Conservation (phyloP, 345 rosid genomes). For the Capsella bursapastoris region DNA sequence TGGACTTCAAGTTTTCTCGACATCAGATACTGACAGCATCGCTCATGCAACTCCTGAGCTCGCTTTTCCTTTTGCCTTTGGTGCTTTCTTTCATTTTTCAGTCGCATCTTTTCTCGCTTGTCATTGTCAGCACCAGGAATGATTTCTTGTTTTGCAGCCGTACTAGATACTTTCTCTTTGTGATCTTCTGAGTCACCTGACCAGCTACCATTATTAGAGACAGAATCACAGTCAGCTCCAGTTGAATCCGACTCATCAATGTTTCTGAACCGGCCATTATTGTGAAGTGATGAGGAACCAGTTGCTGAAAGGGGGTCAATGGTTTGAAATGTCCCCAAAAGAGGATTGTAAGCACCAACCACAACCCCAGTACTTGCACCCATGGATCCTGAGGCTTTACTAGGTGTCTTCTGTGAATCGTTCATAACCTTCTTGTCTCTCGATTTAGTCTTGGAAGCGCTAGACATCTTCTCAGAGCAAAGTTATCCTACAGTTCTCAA, state of each 20-base stretch:
- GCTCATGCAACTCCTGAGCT: constrained; percentile 86
- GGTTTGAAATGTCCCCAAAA: constrained; percentile 72
- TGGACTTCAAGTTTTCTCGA: constrained; percentile 86
- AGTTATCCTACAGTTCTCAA: constrained; percentile 29
- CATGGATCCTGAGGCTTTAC: constrained; percentile 60
- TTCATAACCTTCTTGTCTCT: constrained; percentile 78
- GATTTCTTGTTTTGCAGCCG: constrained; percentile 56
- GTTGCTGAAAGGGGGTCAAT: constrained; percentile 57
- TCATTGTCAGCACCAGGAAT: constrained; percentile 85
- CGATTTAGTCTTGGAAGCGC: constrained; percentile 66
- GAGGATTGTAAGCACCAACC: constrained; percentile 79
- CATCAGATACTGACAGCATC: constrained; percentile 80
- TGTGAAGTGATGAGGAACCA: constrained; percentile 58
- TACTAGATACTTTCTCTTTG: constrained; percentile 64
- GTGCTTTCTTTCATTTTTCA: constrained; percentile 92
- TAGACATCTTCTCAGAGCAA: constrained; percentile 60
- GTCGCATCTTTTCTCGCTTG: constrained; percentile 85
- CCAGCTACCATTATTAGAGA: constrained; percentile 91
- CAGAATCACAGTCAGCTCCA: constrained; percentile 80
- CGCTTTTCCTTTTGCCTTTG: constrained; percentile 94
- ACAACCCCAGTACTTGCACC: constrained; percentile 56
- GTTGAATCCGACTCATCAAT: constrained; percentile 80
- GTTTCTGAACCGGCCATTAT: constrained; percentile 69
- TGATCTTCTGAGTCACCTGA: constrained; percentile 98
- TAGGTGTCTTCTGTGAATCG: constrained; percentile 64